A percentile compares a stretch with the other conserved stretches of the same genome.
Evolutionary conservation across 305 asterid genomes (phyloP).

Genomic region (Withania somnifera): DNA sequence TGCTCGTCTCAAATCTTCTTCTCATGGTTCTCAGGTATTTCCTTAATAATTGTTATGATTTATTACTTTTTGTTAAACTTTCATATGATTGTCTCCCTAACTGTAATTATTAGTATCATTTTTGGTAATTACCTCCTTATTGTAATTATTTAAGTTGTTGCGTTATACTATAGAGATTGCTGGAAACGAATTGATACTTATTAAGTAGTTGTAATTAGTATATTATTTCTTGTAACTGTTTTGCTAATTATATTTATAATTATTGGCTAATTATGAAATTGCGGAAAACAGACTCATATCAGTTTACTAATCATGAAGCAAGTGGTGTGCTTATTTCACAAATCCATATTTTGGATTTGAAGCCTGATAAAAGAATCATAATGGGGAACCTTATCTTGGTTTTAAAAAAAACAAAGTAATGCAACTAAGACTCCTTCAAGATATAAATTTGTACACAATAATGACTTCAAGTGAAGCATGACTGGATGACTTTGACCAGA

Average conservation of each 20-base stretch:
- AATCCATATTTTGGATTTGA: neutral
- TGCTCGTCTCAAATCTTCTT: conserved; percentile 78
- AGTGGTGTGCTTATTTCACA: neutral
- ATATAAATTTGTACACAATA: neutral
- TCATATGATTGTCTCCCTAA: neutral
- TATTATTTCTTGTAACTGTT: neutral
- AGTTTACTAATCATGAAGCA: neutral
- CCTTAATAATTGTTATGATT: neutral
- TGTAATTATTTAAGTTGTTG: neutral
- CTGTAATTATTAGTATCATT: neutral
- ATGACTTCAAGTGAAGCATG: neutral
- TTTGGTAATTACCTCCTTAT: neutral
- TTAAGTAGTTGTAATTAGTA: neutral
- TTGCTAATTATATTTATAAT: neutral
- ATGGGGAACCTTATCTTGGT: neutral
- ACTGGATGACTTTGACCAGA: neutral
- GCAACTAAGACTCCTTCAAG: neutral
- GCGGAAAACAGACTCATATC: neutral
- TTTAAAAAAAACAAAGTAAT: neutral
- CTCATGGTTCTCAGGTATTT: conserved; percentile 71
- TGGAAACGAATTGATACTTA: neutral
- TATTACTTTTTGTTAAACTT: neutral
- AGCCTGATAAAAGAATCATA: neutral
- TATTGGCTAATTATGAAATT: neutral
- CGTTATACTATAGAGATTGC: neutral